Evolutionary conservation across 1,284 basidiomycete genomes (phyloP).

Genomic region (Irpex lacteus): DNA sequence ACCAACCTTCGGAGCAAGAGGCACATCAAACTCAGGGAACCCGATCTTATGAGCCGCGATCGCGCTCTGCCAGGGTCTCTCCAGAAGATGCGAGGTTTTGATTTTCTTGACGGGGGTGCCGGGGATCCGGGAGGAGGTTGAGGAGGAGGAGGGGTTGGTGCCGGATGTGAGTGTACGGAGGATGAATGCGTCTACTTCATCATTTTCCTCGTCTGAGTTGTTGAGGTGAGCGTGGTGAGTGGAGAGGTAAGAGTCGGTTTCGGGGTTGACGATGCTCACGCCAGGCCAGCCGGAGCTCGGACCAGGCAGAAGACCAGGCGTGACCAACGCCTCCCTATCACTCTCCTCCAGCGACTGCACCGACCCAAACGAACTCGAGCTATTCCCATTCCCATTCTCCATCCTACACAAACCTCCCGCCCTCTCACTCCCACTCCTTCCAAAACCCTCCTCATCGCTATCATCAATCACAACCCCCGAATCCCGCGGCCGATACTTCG

Average conservation of each 20-base stretch:
- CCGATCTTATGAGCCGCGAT: slow-evolving; percentile 62
- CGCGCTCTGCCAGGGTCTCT: slow-evolving; percentile 77
- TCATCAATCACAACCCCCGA: slow-evolving; percentile 56
- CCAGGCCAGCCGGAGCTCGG: slow-evolving; percentile 61
- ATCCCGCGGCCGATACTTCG: slow-evolving; percentile 71
- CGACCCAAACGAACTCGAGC: slow-evolving; percentile 58
- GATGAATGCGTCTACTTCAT: slow-evolving; percentile 63
- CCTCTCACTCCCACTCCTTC: not conserved
- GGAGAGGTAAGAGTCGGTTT: slow-evolving; percentile 32
- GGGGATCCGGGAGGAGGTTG: slow-evolving; percentile 51
- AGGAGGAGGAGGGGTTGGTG: slow-evolving; percentile 42
- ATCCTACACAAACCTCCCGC: slow-evolving; percentile 9
- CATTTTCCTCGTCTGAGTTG: slow-evolving; percentile 31
- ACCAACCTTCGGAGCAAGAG: slow-evolving; percentile 14
- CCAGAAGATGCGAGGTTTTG: slow-evolving; percentile 56
- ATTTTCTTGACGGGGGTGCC: slow-evolving; percentile 77
- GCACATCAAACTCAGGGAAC: slow-evolving; percentile 44
- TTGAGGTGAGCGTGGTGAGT: too few species aligned
- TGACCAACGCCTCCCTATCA: slow-evolving; percentile 59
- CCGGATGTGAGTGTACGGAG: slow-evolving; percentile 63
- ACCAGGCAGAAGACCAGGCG: slow-evolving; percentile 57
- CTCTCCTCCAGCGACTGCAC: slow-evolving; percentile 46
- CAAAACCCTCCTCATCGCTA: slow-evolving; percentile 14
- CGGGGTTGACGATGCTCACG: slow-evolving; percentile 39
- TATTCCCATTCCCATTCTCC: slow-evolving; percentile 37